phyloP scores from a whole-genome alignment of 1,284 basidiomycete species.

The Irpex rosettiformis region DNA sequence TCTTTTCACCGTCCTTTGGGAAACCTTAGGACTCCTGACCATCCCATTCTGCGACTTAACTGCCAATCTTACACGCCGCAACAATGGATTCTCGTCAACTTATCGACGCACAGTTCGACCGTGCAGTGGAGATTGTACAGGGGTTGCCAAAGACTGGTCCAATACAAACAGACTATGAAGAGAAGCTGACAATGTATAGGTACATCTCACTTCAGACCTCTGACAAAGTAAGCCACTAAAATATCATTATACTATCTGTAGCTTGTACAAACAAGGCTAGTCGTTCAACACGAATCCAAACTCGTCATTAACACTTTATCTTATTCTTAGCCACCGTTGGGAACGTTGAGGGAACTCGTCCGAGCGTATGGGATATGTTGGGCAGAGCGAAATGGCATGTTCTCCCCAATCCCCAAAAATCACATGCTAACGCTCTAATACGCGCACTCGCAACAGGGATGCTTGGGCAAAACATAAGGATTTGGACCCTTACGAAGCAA shows the following conservation, averaged over 20 bases:
- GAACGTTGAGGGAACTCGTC: constrained; percentile 76
- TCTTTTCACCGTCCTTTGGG: no score
- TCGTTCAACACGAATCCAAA: not conserved
- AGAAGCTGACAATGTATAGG: constrained; percentile 95
- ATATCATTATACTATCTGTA: constrained; percentile 27
- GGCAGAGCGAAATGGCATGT: constrained; percentile 90
- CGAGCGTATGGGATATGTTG: constrained; percentile 91
- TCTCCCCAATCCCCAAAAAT: constrained; percentile 13
- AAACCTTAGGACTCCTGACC: no score
- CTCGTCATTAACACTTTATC: not conserved
- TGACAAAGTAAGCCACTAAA: constrained; percentile 9
- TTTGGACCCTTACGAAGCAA: constrained; percentile 76
- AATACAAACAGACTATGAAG: constrained; percentile 95
- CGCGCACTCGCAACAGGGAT: constrained; percentile 62
- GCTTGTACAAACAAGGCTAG: constrained; percentile 89
- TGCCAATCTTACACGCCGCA: not conserved
- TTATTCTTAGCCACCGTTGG: constrained; percentile 74
- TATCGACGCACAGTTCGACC: constrained; percentile 84
- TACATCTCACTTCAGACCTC: constrained; percentile 28
- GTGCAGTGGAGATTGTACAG: constrained; percentile 94
- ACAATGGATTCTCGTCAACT: constrained; percentile 57
- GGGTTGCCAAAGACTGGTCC: constrained; percentile 90
- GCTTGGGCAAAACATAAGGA: constrained; percentile 93
- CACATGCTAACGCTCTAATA: constrained; percentile 22
- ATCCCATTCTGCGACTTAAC: no score